Base-by-base conservation (phyloP, 495 filamentous ascomycete species). In the Xylaria curta region DNA sequence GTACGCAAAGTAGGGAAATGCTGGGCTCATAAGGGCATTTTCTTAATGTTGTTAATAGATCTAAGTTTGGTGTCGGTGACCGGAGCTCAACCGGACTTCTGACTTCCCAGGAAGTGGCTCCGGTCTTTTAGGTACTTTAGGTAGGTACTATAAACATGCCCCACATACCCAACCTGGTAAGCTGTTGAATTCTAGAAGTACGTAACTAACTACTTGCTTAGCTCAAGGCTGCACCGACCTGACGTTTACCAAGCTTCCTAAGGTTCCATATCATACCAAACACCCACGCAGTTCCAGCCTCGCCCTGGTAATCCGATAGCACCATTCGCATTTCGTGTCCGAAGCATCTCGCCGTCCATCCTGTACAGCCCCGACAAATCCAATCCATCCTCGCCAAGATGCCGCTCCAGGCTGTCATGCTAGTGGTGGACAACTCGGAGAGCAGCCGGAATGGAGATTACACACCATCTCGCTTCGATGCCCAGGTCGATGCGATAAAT, bases 391-490 rank as follows among this genome's bases (percentile, higher is more conserved):
- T 44, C 58, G 71, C 70, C 83, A 84, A 84, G 77, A 90, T 90
- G 88, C 83, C 79, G 78, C 85, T 89, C 79, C 88, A 89, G 82
- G 88, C 88, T 79, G 88, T 88, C n/a, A 89, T 90, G 87, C 82
- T 90, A 65, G 83, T 90, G 74, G 93, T 98, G 76, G 96, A 99
- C 87, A 99, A 98, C 85, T 97, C 93, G 86, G 96, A 99, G 86
- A 94, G 91, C 83, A 97, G 93, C 85, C 89, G 96, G 76, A 98
- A 99, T 82, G 96, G 96, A 76, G 96, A 99, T 78, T 99, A 99
- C 81, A 83, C 91, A 78, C 94, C 96, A 59, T 95, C 96, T 68
- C 89, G 96, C 82, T 98, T 92, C 87, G 94, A 97, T 83, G 94
- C 96, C 71, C 96, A 98, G 85, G 84, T 92, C 76, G 97, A 99